phyloP scores from a whole-genome alignment of 108 stramenopile genomes.

The Fragilaria crotonensis region DNA sequence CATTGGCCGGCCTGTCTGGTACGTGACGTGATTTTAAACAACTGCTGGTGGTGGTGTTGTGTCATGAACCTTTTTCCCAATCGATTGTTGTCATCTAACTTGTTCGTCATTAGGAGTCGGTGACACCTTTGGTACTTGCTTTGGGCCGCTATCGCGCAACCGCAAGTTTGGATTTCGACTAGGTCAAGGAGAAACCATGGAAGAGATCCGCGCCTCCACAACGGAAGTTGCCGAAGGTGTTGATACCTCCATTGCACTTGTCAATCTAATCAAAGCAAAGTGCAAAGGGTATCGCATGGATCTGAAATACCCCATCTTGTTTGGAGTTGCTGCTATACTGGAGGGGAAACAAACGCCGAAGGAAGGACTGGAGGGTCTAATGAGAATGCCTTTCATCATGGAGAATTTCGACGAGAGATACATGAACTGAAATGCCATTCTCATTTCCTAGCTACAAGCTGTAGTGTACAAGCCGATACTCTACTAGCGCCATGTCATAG shows the following conservation, averaged over 20 bases:
- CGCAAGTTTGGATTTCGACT: conserved; percentile 89
- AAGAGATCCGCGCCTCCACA: conserved; percentile 77
- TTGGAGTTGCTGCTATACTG: conserved; percentile 88
- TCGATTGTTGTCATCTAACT: too few species aligned
- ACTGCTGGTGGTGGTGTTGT: neutral
- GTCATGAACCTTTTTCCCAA: too few species aligned
- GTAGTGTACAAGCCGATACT: too few species aligned
- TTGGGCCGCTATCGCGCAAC: conserved; percentile 93
- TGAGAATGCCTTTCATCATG: conserved; percentile 91
- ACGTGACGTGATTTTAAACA: too few species aligned
- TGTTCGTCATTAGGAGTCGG: too few species aligned
- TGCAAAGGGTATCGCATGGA: conserved; percentile 90
- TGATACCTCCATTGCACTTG: conserved; percentile 87
- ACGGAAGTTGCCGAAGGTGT: conserved; percentile 96
- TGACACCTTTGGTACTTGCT: conserved; percentile 97
- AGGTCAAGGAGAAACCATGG: conserved; percentile 90
- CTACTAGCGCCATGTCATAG: too few species aligned
- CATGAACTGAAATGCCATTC: neutral
- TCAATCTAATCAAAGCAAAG: conserved; percentile 78
- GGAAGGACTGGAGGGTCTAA: conserved; percentile 85
- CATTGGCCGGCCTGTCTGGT: conserved; percentile 88
- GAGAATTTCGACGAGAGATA: conserved; percentile 83
- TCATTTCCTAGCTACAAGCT: too few species aligned
- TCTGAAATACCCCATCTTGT: conserved; percentile 94
- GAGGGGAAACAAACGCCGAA: conserved; percentile 81